A percentile compares a stretch with the other conserved stretches of the same genome.
Evolutionary conservation across 129 eudicot genomes (phyloP).

Genomic region (Dittrichia graveolens): DNA sequence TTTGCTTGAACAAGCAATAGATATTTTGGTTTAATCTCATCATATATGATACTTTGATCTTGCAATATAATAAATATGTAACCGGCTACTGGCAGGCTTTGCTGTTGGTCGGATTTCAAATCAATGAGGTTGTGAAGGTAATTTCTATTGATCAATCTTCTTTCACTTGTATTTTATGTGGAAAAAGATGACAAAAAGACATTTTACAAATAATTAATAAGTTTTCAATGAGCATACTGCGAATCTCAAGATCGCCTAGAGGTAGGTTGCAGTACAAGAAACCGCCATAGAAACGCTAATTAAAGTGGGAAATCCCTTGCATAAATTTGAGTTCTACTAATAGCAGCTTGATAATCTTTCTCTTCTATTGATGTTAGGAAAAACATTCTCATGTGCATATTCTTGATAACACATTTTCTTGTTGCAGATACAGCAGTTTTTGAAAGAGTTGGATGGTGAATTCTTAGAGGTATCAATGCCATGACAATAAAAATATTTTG

Average conservation of each 20-base stretch:
- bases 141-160: slow-evolving; percentile 11
- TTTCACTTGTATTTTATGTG: not conserved
- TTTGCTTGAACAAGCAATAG: no score
- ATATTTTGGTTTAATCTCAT: slow-evolving; percentile 9
- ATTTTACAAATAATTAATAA: no score
- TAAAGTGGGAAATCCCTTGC: no score
- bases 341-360: not conserved
- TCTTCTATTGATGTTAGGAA: not conserved
- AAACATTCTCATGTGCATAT: not conserved
- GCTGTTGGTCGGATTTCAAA: slow-evolving; percentile 65
- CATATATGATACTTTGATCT: not conserved
- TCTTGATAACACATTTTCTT: slow-evolving; percentile 17
- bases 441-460: slow-evolving; percentile 84
- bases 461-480: slow-evolving; percentile 62
- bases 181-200: not conserved
- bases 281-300: no score
- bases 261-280: no score
- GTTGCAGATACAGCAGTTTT: slow-evolving; percentile 62
- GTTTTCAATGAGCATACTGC: no score
- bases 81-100: slow-evolving; percentile 55
- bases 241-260: no score
- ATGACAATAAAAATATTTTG: not conserved
- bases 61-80: not conserved
- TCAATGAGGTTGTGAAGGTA: slow-evolving; percentile 73
- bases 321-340: not conserved